phyloP scores from a whole-genome alignment of 140 eudicot species.

The Ambrosia hybrid region DNA sequence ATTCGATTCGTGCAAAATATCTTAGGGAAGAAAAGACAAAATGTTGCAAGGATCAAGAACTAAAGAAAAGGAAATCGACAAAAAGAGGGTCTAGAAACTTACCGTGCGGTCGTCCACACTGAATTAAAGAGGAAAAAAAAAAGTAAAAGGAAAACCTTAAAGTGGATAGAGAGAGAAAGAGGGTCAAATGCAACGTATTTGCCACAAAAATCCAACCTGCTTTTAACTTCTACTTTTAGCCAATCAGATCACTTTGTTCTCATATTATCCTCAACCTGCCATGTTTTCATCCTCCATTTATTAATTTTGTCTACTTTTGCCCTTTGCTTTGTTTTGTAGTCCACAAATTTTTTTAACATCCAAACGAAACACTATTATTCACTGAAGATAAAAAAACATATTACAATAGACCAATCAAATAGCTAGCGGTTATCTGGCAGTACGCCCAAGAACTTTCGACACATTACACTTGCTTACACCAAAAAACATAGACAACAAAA shows the following conservation, averaged over 20 bases:
- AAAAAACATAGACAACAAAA: too few species aligned
- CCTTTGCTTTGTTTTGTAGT: neutral
- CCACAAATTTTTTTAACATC: neutral
- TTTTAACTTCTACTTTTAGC: conserved; percentile 32
- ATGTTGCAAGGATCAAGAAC: conserved; percentile 11
- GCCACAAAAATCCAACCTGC: conserved; percentile 36
- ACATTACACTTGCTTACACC: too few species aligned
- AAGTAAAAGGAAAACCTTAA: conserved; percentile 29
- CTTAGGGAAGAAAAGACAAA: conserved; percentile 25
- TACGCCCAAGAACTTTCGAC: too few species aligned
- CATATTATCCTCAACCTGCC: conserved; percentile 5
- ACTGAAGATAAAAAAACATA: too few species aligned
- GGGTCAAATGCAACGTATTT: conserved; percentile 39
- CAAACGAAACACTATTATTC: too few species aligned
- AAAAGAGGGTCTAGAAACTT: conserved; percentile 6
- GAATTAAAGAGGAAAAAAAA: conserved; percentile 8
- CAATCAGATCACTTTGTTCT: conserved; percentile 34
- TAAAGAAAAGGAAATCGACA: conserved; percentile 18
- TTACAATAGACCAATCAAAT: too few species aligned
- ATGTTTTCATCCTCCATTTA: conserved; percentile 15
- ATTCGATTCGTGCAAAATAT: neutral
- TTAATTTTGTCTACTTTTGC: conserved; percentile 9
- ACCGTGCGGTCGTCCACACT: conserved; percentile 21
- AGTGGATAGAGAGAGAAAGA: conserved; percentile 29
- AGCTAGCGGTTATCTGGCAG: too few species aligned